A percentile compares a stretch with the other conserved stretches of the same genome.
These are phyloP conservation scores for Sporothrix variecibatus DNA, from an alignment of 2,329 filamentous ascomycete genomes.

Conservation along the genomic window DNA sequence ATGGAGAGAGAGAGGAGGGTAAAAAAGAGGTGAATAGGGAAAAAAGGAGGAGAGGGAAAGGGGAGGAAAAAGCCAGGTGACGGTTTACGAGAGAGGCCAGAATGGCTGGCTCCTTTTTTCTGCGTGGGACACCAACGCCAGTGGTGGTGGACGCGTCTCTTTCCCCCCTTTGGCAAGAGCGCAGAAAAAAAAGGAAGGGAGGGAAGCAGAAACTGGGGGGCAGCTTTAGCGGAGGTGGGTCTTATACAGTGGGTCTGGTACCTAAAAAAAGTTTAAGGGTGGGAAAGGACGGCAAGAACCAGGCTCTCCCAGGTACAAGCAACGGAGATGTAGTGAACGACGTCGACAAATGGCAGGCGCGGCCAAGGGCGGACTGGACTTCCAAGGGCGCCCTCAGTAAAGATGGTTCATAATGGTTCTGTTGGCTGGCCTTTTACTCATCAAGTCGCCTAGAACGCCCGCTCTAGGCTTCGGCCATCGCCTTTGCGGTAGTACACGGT, in stretches of 20 bases:
- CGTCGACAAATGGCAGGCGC: neutral
- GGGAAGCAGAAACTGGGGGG: constrained; percentile 23
- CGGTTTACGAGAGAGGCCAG: constrained; percentile 3
- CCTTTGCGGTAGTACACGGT: neutral
- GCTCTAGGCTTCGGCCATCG: neutral
- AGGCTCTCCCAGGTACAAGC: neutral
- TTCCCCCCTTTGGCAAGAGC: constrained; percentile 25
- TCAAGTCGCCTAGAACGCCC: neutral
- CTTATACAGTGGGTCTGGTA: constrained; percentile 25
- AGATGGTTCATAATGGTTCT: neutral
- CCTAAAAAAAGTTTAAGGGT: constrained; percentile 25
- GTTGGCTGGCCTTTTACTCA: neutral
- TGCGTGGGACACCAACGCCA: neutral
- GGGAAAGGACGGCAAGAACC: constrained; percentile 9
- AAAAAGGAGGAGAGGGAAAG: constrained; percentile 17
- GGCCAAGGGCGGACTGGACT: neutral
- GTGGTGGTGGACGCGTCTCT: constrained; percentile 24
- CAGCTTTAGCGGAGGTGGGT: constrained; percentile 29
- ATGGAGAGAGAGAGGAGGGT: neutral
- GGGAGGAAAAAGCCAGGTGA: constrained; percentile 23
- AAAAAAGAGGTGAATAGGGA: neutral
- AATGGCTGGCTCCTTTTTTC: constrained; percentile 3
- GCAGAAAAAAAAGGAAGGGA: constrained; percentile 15
- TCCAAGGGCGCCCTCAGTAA: neutral
- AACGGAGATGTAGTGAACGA: neutral